phyloP scores from a whole-genome alignment of 1,139 yeast species.

The Casaregolazyma suthepensis region DNA sequence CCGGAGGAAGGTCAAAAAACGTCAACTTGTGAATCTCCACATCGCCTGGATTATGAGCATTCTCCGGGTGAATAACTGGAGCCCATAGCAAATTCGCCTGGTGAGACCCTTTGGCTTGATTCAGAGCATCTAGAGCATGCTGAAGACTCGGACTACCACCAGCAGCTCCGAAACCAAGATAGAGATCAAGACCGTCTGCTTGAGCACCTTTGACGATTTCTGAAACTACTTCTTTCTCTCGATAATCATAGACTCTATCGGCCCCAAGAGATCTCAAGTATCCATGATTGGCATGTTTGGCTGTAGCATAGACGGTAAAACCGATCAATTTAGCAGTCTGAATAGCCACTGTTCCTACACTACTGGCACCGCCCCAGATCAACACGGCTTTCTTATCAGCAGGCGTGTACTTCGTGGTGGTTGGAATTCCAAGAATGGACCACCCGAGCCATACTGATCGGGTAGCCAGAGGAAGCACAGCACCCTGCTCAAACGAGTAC shows the following conservation, averaged over 20 bases:
- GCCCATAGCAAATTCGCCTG: background rate
- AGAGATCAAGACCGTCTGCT: background rate
- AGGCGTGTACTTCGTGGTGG: background rate
- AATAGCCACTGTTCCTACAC: constrained; percentile 51
- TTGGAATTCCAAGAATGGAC: background rate
- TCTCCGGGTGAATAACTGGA: background rate
- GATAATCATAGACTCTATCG: constrained; percentile 54
- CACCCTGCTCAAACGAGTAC: background rate
- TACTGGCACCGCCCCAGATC: constrained; percentile 59
- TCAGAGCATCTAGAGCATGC: background rate
- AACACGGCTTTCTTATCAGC: background rate
- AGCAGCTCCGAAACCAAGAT: background rate
- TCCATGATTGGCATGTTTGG: constrained; percentile 42
- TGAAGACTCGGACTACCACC: background rate
- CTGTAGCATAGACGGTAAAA: constrained; percentile 49
- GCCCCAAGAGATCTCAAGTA: constrained; percentile 50
- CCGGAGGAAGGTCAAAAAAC: background rate
- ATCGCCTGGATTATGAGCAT: background rate
- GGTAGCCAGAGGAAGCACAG: background rate
- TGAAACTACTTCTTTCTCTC: constrained; percentile 46
- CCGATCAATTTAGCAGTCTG: constrained; percentile 50
- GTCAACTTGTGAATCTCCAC: background rate
- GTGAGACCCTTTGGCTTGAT: background rate
- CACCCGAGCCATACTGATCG: background rate
- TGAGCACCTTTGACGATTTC: constrained; percentile 32